Evolutionary conservation across 2,329 filamentous ascomycete species (phyloP), one percentile per base, ranked within the genome.

Genomic region (Diaporthe eres): DNA sequence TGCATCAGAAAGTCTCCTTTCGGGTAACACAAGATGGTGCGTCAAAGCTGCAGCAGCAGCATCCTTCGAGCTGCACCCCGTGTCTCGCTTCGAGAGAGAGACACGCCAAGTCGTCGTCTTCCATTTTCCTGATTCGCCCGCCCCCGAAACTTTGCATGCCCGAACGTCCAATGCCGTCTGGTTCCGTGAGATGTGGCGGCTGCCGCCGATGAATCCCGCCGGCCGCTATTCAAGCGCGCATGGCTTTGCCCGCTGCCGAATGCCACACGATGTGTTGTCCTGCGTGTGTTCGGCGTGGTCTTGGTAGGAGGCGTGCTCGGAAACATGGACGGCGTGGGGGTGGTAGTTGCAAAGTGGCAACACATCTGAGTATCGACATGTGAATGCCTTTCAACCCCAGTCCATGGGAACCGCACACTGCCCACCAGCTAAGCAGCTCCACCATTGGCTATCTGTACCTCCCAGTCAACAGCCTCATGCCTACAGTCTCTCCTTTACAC

Each of bases 1-100:
- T 42, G 58, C n/a, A 70, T 39, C 22, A 22, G 34, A 12, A 53
- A 12, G 3, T 55, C 42, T 42, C 31, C 61, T 31, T 19, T 65
- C 65, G 34, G 65, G 65, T 19, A 39, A 28, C 65, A 70, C 65
- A 42, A 42, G n/a, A 70, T 1, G 22, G 4, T 7, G 65, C 65
- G 37, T 55, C 49, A 31, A 55, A 55, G 49, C 65, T 70, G 65
- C 65, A 70, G 51, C 65, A 70, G 51, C 47, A 55, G n/a, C 10
- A 42, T 70, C 65, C 65, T 55, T 13, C 65, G n/a, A 70, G 22
- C 49, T 70, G 65, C 49, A 68, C 47, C 49, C 49, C 65, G 22
- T 42, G 65, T 55, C 65, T 70, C 65, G 49, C 25, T 8, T 42
- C 22, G 13, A 17, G 10, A 5, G 31, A 28, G 22, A 61, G 55